Evolutionary conservation across 2,329 filamentous ascomycete species (phyloP), one percentile per base, ranked within the genome.

Genomic region (Pseudogymnoascus sp.): DNA sequence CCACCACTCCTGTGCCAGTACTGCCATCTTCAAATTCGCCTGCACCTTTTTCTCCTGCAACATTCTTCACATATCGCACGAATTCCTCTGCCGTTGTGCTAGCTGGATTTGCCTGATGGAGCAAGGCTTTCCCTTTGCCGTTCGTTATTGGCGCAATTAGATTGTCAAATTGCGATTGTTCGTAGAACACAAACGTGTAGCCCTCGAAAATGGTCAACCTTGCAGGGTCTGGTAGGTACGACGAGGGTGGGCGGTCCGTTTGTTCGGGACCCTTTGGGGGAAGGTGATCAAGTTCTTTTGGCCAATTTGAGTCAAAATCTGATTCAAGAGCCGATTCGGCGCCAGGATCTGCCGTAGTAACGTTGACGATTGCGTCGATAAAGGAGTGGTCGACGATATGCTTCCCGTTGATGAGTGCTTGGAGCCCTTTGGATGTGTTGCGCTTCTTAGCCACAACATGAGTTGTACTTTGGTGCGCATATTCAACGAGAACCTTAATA

Each of bases 391-490:
- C 80, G 3, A 97, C 91, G 42, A 97, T 87, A 67, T 86, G 84
- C 73, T 83, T 88, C 12, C 84, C 91, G 69, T 92, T 89, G 38
- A 97, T 87, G 8, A 99, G 79, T 1, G 91, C 93, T 71, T 95
- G 91, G 2, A 99, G 79, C 0, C 90, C 91, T 67, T 91, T 92
- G 0, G 92, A 84, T 0, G 91, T 93, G 73, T 97, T 99, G 58
- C 94, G 84, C 75, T 96, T 97, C 73, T 86, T 90, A 6, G 91
- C 87, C 35, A 97, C 86, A 9, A 96, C 89, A 74, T 97, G 92
- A 0, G 93, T 96, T 0, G 93, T 97, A 28, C 82, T 77, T 14
- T 78, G 81, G 25, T 82, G 77, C 23, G 89, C 77, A 73, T 91
- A 97, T 3, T 92, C 87, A 45, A 84, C 80, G 12, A 89, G 78